These are phyloP conservation scores for Capsella bursapastoris DNA, from an alignment of 345 rosid genomes.

Conservation along the genomic window DNA sequence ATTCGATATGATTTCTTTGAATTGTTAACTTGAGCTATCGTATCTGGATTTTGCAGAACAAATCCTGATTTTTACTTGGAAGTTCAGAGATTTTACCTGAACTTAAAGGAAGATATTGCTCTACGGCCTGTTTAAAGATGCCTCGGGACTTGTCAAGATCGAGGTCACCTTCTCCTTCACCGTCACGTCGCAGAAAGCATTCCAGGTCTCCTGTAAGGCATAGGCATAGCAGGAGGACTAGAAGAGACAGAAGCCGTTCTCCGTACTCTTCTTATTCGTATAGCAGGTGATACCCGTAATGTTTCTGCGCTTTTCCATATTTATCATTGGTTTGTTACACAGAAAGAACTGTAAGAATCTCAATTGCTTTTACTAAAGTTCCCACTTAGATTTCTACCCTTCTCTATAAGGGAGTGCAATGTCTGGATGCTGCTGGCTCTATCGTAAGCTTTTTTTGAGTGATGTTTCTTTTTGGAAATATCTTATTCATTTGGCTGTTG, in stretches of 20 bases:
- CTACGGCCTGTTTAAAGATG: conserved; percentile 49
- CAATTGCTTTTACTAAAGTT: background rate
- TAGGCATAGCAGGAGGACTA: conserved; percentile 75
- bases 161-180: conserved; percentile 74
- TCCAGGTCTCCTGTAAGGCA: conserved; percentile 75
- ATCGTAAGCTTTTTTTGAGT: background rate
- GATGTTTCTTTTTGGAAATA: conserved; percentile 7
- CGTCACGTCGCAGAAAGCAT: conserved; percentile 67
- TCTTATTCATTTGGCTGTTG: background rate
- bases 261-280: conserved; percentile 73
- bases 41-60: conserved; percentile 34
- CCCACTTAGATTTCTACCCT: background rate
- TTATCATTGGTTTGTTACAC: conserved; percentile 24
- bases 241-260: conserved; percentile 81
- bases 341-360: conserved; percentile 45
- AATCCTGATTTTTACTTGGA: background rate
- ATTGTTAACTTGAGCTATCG: background rate
- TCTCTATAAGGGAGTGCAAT: background rate
- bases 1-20: background rate
- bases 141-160: conserved; percentile 79
- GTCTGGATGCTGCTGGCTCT: conserved; percentile 21
- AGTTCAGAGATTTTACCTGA: conserved; percentile 5
- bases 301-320: conserved; percentile 15
- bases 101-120: conserved; percentile 23
- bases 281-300: conserved; percentile 80